Base-by-base conservation (phyloP, 2,329 filamentous ascomycete genomes). In the Teratosphaeria pseudoeucalypti region DNA sequence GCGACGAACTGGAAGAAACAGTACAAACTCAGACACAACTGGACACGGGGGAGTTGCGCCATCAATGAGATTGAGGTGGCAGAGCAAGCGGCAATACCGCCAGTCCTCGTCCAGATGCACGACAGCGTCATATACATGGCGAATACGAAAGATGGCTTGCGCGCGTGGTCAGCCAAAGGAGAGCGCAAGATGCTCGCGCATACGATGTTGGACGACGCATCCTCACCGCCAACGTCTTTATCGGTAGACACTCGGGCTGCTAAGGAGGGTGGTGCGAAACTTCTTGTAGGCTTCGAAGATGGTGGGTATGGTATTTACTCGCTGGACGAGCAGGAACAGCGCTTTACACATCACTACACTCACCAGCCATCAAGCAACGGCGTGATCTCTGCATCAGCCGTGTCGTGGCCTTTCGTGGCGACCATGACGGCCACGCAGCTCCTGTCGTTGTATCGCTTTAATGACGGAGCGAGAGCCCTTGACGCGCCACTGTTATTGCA, bases 11-110 rank as follows among this genome's bases (percentile, higher is more conserved):
- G 92, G 92, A 95, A 95, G 77, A 82, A 83, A 62, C 88, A 94
- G 68, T 97, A 95, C 74, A 90, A 87, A 68, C 79, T 96, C 56
- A 82, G 89, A 54, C 88, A 96, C 71, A 97, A 97, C 75, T 97
- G 94, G 94, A 83, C 88, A 1, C 84, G 81, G 62, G 94, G 92
- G 0, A 85, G 83, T 65, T 95, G 90, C 68, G 87, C 84, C 43
- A 84, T 96, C 12, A 85, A 88, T 39, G 89, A 95, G 72, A 82
- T 96, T 34, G 80, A 85, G 53, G 81, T 90, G 27, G 76, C 79
- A 57, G 76, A 80, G 60, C 66, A 75, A 52, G 73, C 77, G 1
- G 75, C 78, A 58, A 70, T 85, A 71, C 78, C 88, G 43, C 80
- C 81, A 2, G 72, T 91, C 43, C 77, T 96, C 6, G 88, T 92